These are phyloP conservation scores for Boletus pseudo-olivaceus DNA, from an alignment of 768 basidiomycete genomes.

Conservation along the genomic window DNA sequence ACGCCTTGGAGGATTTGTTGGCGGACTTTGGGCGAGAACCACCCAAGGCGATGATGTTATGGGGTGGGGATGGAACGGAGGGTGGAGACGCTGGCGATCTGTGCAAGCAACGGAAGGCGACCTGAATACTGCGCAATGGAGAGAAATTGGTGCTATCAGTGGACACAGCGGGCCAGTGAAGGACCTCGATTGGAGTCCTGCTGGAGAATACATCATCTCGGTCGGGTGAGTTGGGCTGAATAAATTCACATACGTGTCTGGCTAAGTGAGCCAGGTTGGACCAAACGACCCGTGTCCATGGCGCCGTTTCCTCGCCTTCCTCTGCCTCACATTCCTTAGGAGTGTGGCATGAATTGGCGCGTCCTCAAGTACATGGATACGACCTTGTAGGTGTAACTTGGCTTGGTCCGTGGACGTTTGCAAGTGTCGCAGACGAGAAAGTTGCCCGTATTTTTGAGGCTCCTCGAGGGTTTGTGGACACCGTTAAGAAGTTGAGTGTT, in stretches of 20 bases:
- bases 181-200: constrained; percentile 82
- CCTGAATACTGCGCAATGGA: constrained; percentile 55
- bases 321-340: constrained; percentile 9
- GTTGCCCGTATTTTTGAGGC: constrained; percentile 93
- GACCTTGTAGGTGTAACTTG: constrained; percentile 81
- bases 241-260: not conserved
- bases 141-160: constrained; percentile 71
- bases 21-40: constrained; percentile 72
- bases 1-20: constrained; percentile 88
- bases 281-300: constrained; percentile 91
- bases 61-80: constrained; percentile 93
- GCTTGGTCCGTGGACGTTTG: constrained; percentile 72
- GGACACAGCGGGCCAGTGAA: constrained; percentile 83
- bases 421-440: constrained; percentile 94
- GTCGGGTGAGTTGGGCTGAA: constrained; percentile 54
- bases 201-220: constrained; percentile 82
- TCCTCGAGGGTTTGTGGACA: constrained; percentile 71
- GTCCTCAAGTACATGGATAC: constrained; percentile 97
- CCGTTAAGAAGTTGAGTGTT: constrained; percentile 50
- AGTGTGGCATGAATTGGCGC: constrained; percentile 82
- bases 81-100: constrained; percentile 85
- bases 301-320: constrained; percentile 36
- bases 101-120: constrained; percentile 12
- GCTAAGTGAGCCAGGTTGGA: constrained; percentile 55
- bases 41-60: constrained; percentile 54